Evolutionary conservation across 352 stramenopile genomes (phyloP).

Genomic region (Globisporangium camurandrum): DNA sequence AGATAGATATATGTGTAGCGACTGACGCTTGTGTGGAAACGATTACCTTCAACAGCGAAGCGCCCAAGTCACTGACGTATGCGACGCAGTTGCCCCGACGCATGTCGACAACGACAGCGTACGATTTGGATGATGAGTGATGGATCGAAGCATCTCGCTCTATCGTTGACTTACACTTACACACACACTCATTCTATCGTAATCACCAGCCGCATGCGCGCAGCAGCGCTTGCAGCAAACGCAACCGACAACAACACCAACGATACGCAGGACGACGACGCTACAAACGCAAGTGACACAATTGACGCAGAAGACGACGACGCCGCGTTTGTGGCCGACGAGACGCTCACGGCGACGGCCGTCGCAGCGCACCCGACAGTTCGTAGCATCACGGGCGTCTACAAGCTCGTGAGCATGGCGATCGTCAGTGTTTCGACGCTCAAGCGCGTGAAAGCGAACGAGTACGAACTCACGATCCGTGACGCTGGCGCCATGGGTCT

Average conservation of each 20-base stretch:
- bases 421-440: conserved; percentile 76
- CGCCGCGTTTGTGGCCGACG: conserved; percentile 50
- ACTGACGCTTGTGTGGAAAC: too few species aligned
- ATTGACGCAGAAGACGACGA: too few species aligned
- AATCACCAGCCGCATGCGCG: too few species aligned
- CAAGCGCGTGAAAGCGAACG: conserved; percentile 64
- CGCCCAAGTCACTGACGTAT: conserved; percentile 43
- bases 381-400: conserved; percentile 77
- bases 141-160: not conserved
- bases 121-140: conserved; percentile 15
- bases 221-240: conserved; percentile 1
- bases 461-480: conserved; percentile 73
- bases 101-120: conserved; percentile 54
- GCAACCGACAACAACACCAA: conserved; percentile 25
- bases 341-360: conserved; percentile 60
- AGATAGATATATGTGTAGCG: too few species aligned
- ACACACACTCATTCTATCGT: too few species aligned
- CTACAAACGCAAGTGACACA: too few species aligned
- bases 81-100: conserved; percentile 25
- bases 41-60: too few species aligned
- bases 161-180: not conserved
- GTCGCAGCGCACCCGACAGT: conserved; percentile 67
- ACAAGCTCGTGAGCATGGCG: conserved; percentile 68
- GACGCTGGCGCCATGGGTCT: conserved; percentile 56
- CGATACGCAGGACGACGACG: too few species aligned